Evolutionary conservation across 129 eudicot species (phyloP).

Genomic region (Silybum marianum): DNA sequence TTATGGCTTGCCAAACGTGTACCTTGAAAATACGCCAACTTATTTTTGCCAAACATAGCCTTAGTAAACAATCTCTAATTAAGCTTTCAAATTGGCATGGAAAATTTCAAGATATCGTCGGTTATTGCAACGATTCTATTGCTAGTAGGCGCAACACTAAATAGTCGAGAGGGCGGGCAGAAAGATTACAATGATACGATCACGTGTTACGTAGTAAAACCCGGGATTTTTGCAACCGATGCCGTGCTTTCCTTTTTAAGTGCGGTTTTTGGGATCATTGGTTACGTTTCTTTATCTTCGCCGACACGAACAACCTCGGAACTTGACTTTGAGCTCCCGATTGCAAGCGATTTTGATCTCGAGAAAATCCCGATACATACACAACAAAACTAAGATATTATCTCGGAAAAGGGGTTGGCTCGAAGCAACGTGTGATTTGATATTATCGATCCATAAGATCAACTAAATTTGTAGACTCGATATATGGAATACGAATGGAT

Average conservation of each 20-base stretch:
- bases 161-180: not conserved
- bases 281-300: constrained; percentile 16
- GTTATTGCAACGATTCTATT: constrained; percentile 19
- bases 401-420: not conserved
- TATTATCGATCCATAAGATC: not conserved
- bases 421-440: not conserved
- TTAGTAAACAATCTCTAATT: no score
- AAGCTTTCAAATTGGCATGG: not conserved
- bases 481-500: not conserved
- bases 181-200: not conserved
- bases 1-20: no score
- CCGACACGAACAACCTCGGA: not conserved
- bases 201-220: constrained; percentile 14
- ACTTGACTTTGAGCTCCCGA: constrained; percentile 1
- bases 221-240: constrained; percentile 28
- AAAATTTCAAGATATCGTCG: constrained; percentile 11
- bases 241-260: constrained; percentile 22
- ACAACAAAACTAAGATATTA: not conserved
- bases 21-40: no score
- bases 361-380: not conserved
- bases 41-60: no score
- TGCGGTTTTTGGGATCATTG: constrained; percentile 21
- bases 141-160: constrained; percentile 4
- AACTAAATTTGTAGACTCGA: not conserved
- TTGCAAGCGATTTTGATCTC: not conserved